Evolutionary conservation across 148 eudicot genomes (phyloP), one percentile per base, ranked within the genome.

Genomic region (Vaccinium corymbosum): DNA sequence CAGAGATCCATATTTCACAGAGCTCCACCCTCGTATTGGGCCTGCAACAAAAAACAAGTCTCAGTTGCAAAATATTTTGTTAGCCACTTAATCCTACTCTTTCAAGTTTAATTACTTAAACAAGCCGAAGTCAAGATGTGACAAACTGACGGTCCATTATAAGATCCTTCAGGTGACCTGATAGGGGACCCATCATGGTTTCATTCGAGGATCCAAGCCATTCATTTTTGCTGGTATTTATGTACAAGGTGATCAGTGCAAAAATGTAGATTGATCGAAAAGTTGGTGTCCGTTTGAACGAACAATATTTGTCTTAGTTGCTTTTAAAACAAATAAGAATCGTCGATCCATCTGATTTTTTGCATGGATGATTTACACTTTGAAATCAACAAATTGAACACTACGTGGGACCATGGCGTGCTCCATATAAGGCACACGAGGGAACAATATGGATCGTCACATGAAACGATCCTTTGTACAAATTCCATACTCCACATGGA

Each of bases 41-140:
- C 50, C 84, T 82, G 84, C 78, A 82, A 6, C 6, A 64, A n/a
- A 62, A 62, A 81, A 9, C 32, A 62, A 66, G 19, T 29, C 25
- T 80, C 29, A 42, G 82, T 61, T 25, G 62, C 35, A 42, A 19
- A 68, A 48, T 4, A 64, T 27, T 1, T 68, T 27, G 13, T 49
- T 25, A 5, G 42, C 59, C 25, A 49, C 16, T 66, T 7, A 25
- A 46, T 48, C 7, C 25, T 17, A 53, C 74, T 25, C 19, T 14
- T 8, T 62, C 22, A 62, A 62, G 70, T 62, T 22, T 17, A n/a
- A 20, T 2, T 62, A 2, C 27, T 12, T n/a, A 62, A 62, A 8
- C 70, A 62, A 0, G 8, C 22, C 3, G 4, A n/a, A 61, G 6
- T 61, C 66, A 20, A 61, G 66, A 61, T 61, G 25, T 1, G 11